These are phyloP conservation scores for Lodderomyces pseudojiufengensis DNA, from an alignment of 1,139 yeast genomes.

Conservation along the genomic window DNA sequence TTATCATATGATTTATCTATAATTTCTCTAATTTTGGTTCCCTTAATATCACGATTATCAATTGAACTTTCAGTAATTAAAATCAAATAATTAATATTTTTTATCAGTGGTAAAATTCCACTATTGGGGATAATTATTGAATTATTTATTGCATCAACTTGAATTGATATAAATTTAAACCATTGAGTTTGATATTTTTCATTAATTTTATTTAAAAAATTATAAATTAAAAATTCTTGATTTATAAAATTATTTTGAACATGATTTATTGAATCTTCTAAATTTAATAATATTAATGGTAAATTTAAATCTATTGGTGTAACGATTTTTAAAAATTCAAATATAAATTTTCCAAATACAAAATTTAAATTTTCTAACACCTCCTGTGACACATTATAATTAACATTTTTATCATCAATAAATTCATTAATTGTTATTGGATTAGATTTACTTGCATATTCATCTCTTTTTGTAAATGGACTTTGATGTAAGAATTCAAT, in stretches of 20 bases:
- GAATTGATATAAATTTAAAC: constrained; percentile 55
- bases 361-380: constrained; percentile 48
- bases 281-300: constrained; percentile 35
- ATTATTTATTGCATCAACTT: constrained; percentile 51
- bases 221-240: constrained; percentile 61
- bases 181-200: constrained; percentile 55
- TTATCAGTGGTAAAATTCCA: constrained; percentile 35
- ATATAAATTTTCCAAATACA: constrained; percentile 51
- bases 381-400: constrained; percentile 51
- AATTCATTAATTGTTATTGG: constrained; percentile 12
- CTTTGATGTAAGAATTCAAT: constrained; percentile 42
- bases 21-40: constrained; percentile 27
- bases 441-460: constrained; percentile 20
- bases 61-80: constrained; percentile 34
- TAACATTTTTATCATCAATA: constrained; percentile 16
- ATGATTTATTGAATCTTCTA: constrained; percentile 39
- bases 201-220: constrained; percentile 47
- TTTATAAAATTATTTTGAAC: constrained; percentile 41
- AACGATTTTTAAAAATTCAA: constrained; percentile 34
- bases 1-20: constrained; percentile 41
- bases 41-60: constrained; percentile 23
- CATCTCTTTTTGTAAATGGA: constrained; percentile 37
- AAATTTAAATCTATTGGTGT: constrained; percentile 36
- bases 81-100: constrained; percentile 32
- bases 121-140: constrained; percentile 43